These are phyloP conservation scores for Brasilioporus rufonigricans DNA, from an alignment of 768 basidiomycete species.

Conservation along the genomic window DNA sequence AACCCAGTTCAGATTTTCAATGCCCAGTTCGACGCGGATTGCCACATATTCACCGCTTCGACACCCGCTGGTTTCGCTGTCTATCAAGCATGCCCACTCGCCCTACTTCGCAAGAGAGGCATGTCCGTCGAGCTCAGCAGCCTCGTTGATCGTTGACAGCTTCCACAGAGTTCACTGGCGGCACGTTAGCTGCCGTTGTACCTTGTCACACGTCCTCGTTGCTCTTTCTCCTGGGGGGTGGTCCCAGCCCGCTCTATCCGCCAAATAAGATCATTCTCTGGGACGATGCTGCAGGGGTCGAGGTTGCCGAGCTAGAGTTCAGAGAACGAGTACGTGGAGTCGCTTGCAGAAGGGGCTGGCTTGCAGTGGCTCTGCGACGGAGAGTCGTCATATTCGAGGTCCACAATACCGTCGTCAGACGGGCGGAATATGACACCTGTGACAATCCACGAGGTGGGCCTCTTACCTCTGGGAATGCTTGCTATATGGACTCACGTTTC, in stretches of 20 bases:
- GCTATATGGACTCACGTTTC: constrained; percentile 2
- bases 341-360: constrained; percentile 79
- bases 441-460: constrained; percentile 78
- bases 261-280: constrained; percentile 91
- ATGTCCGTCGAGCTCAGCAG: constrained; percentile 16
- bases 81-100: constrained; percentile 73
- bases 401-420: constrained; percentile 56
- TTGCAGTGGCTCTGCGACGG: constrained; percentile 75
- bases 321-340: constrained; percentile 79
- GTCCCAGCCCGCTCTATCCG: constrained; percentile 83
- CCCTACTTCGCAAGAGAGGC: constrained; percentile 82
- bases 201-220: constrained; percentile 82
- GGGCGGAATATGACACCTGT: constrained; percentile 82
- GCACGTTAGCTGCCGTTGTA: constrained; percentile 72
- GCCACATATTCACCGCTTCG: constrained; percentile 74
- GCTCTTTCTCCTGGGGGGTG: constrained; percentile 84
- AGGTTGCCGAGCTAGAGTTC: constrained; percentile 89
- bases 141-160: constrained; percentile 16
- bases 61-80: constrained; percentile 83
- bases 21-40: constrained; percentile 78
- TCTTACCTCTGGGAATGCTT: constrained; percentile 1
- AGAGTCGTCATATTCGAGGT: constrained; percentile 79
- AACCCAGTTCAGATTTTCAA: constrained; percentile 73
- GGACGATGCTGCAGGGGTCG: constrained; percentile 74
- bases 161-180: constrained; percentile 66